A percentile compares a stretch with the other conserved stretches of the same genome.
Conservation (phyloP, 1,139 yeast genomes). For the Geotrichum restrictum region DNA sequence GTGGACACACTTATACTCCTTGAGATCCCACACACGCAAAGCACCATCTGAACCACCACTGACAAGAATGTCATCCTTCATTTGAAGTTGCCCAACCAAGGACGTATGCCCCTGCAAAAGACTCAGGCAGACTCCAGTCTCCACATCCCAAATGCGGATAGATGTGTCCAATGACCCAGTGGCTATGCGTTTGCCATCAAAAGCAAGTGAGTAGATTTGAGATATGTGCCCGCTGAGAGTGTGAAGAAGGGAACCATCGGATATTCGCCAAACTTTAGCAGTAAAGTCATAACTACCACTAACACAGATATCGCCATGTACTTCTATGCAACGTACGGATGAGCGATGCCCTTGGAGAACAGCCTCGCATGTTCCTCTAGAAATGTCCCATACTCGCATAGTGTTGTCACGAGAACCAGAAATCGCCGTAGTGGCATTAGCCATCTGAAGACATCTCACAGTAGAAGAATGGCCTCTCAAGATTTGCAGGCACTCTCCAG, state of each 20-base stretch:
- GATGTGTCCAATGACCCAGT: slow-evolving; percentile 91
- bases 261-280: slow-evolving; percentile 81
- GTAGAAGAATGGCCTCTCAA: slow-evolving; percentile 90
- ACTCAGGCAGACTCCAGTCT: slow-evolving; percentile 71
- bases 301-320: slow-evolving; percentile 44
- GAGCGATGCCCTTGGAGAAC: slow-evolving; percentile 71
- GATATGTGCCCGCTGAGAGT: slow-evolving; percentile 82
- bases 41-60: slow-evolving; percentile 91
- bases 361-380: slow-evolving; percentile 66
- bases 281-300: slow-evolving; percentile 88
- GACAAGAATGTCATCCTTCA: slow-evolving; percentile 79
- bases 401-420: slow-evolving; percentile 90
- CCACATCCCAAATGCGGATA: slow-evolving; percentile 85
- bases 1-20: slow-evolving; percentile 79
- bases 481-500: slow-evolving; percentile 72
- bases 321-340: slow-evolving; percentile 74
- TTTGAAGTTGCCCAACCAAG: slow-evolving; percentile 75
- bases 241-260: slow-evolving; percentile 68
- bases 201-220: slow-evolving; percentile 79
- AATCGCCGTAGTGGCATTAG: slow-evolving; percentile 67
- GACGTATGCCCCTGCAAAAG: slow-evolving; percentile 72
- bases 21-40: slow-evolving; percentile 90
- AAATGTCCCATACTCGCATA: slow-evolving; percentile 85
- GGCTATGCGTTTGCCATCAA: slow-evolving; percentile 72
- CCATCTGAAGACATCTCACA: slow-evolving; percentile 83